Conservation (phyloP, 106 monocot genomes). For the Allium cepa region DNA sequence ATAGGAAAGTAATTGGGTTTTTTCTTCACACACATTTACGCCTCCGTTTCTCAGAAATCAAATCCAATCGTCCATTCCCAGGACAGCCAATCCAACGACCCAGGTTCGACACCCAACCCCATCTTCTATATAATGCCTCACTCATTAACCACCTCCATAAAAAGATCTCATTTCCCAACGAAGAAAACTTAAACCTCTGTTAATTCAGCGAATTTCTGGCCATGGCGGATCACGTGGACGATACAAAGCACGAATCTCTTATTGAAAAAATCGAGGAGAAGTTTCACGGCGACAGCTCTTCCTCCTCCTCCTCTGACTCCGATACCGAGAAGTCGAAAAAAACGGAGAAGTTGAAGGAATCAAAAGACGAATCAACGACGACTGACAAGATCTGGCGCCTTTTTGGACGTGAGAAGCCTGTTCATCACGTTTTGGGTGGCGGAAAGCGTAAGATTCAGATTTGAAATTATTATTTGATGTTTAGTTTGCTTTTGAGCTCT, state of each 20-base stretch:
- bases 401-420: slow-evolving; percentile 52
- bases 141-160: too few species aligned
- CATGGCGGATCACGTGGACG: slow-evolving; percentile 37
- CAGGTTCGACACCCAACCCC: too few species aligned
- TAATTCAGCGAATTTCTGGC: background rate
- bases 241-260: slow-evolving; percentile 14
- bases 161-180: too few species aligned
- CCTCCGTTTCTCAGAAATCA: too few species aligned
- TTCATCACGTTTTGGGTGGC: slow-evolving; percentile 52
- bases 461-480: background rate
- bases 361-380: background rate
- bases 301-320: slow-evolving; percentile 33
- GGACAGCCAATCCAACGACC: too few species aligned
- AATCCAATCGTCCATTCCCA: too few species aligned
- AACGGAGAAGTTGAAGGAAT: background rate
- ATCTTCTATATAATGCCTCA: too few species aligned
- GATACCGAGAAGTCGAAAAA: slow-evolving; percentile 28
- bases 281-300: slow-evolving; percentile 11
- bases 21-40: too few species aligned
- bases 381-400: slow-evolving; percentile 32
- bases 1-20: too few species aligned
- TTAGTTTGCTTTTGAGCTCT: too few species aligned
- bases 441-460: slow-evolving; percentile 15
- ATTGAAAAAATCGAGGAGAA: slow-evolving; percentile 27
- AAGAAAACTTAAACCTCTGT: too few species aligned